These are phyloP conservation scores for Orbilia ellipsospora DNA, from an alignment of 2,329 filamentous ascomycete species.

Conservation along the genomic window DNA sequence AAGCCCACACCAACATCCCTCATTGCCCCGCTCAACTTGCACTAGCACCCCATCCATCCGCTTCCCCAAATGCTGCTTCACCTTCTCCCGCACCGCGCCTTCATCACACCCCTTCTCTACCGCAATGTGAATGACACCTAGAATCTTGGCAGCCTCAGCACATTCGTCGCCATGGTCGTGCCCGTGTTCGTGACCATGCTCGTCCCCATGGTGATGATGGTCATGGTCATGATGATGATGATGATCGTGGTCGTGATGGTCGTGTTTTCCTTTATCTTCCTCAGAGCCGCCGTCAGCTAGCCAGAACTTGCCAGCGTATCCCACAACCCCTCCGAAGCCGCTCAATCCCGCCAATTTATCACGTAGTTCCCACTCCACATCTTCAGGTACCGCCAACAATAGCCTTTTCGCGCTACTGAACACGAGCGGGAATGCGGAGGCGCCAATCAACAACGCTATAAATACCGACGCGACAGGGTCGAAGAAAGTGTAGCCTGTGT, in stretches of 20 bases:
- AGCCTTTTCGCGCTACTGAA: slow-evolving; percentile 83
- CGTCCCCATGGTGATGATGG: slow-evolving; percentile 16
- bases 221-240: slow-evolving; percentile 32
- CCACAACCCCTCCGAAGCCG: slow-evolving; percentile 82
- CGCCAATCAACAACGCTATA: slow-evolving; percentile 91
- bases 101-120: slow-evolving; percentile 38
- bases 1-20: slow-evolving; percentile 49
- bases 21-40: slow-evolving; percentile 34
- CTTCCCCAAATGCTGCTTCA: slow-evolving; percentile 35
- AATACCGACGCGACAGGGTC: slow-evolving; percentile 93
- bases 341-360: slow-evolving; percentile 86
- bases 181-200: slow-evolving; percentile 5
- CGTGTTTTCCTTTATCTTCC: slow-evolving; percentile 41
- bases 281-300: slow-evolving; percentile 69
- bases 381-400: slow-evolving; percentile 83
- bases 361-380: slow-evolving; percentile 86
- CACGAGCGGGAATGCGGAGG: slow-evolving; percentile 89
- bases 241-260: slow-evolving; percentile 25
- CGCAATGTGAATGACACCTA: slow-evolving; percentile 45
- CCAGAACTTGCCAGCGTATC: slow-evolving; percentile 93
- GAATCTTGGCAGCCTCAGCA: slow-evolving; percentile 24
- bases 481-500: slow-evolving; percentile 91
- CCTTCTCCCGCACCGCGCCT: slow-evolving; percentile 25
- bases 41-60: slow-evolving; percentile 46
- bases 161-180: slow-evolving; percentile 19